Evolutionary conservation across 1,139 yeast species (phyloP).

Genomic region (Kodamaea suecica): DNA sequence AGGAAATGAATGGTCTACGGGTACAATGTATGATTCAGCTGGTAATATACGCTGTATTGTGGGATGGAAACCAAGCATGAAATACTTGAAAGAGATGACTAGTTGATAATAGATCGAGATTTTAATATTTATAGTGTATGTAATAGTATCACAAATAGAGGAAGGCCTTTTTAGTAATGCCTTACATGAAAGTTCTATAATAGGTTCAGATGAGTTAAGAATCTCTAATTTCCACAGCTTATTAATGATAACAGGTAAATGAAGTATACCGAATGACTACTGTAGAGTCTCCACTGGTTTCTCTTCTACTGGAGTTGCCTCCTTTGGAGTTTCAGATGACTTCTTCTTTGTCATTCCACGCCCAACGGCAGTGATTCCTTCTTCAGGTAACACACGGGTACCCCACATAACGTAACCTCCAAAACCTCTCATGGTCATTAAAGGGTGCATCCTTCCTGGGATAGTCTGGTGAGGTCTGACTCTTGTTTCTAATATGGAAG

Average conservation of each 20-base stretch:
- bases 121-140: too few relatives aligned
- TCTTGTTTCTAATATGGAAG: conserved; percentile 76
- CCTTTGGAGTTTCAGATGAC: conserved; percentile 6
- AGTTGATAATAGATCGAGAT: neutral
- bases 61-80: conserved; percentile 27
- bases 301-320: conserved; percentile 7
- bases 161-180: too few relatives aligned
- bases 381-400: conserved; percentile 72
- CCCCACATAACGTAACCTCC: conserved; percentile 89
- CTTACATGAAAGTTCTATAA: too few relatives aligned
- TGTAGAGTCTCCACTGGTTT: neutral
- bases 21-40: conserved; percentile 26
- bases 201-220: too few relatives aligned
- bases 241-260: too few relatives aligned
- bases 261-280: too few relatives aligned
- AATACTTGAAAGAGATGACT: conserved; percentile 4
- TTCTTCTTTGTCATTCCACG: conserved; percentile 39
- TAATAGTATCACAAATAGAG: too few relatives aligned
- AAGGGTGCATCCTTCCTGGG: conserved; percentile 91
- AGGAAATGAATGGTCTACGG: conserved; percentile 26
- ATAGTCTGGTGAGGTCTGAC: conserved; percentile 89
- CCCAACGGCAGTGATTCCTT: conserved; percentile 52
- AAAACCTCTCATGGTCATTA: conserved; percentile 89
- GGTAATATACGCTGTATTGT: conserved; percentile 37
- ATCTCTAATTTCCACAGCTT: too few relatives aligned